Conservation (phyloP, 257 asterid genomes). For the Penstemon barbatus region DNA sequence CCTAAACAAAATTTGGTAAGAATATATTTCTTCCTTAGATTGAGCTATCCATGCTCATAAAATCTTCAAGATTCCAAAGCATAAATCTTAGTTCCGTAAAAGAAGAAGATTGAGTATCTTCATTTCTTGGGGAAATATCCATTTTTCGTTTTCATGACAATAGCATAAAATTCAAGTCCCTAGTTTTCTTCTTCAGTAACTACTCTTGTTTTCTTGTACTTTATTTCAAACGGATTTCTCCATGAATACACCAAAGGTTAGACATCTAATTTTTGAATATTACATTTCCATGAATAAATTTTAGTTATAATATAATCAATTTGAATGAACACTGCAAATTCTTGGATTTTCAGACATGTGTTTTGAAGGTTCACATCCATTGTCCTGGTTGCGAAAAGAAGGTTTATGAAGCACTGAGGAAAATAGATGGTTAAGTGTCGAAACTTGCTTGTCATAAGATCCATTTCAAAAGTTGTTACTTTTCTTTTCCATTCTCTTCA, state of each 20-base stretch:
- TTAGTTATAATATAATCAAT: no score
- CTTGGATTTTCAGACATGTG: slow-evolving; percentile 17
- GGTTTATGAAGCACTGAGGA: slow-evolving; percentile 13
- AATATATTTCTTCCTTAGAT: slow-evolving; percentile 4
- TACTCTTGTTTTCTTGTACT: neutral
- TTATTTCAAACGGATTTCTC: slow-evolving; percentile 12
- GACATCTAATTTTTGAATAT: neutral
- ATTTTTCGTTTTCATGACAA: no score
- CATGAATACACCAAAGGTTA: slow-evolving; percentile 7
- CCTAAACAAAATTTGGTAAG: neutral
- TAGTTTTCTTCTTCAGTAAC: neutral
- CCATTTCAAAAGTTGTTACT: neutral
- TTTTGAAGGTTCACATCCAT: slow-evolving; percentile 21
- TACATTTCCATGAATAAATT: neutral
- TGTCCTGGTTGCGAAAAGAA: slow-evolving; percentile 22
- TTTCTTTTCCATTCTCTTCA: no score
- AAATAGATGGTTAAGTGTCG: slow-evolving; percentile 9
- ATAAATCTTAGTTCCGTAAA: neutral
- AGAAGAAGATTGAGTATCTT: neutral
- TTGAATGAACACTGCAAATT: neutral
- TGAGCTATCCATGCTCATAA: neutral
- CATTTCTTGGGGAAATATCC: neutral
- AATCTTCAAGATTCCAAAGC: neutral
- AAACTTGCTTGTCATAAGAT: no score
- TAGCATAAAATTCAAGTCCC: neutral